phyloP scores from a whole-genome alignment of 1,139 yeast species.

The Diutina scorzettiae region DNA sequence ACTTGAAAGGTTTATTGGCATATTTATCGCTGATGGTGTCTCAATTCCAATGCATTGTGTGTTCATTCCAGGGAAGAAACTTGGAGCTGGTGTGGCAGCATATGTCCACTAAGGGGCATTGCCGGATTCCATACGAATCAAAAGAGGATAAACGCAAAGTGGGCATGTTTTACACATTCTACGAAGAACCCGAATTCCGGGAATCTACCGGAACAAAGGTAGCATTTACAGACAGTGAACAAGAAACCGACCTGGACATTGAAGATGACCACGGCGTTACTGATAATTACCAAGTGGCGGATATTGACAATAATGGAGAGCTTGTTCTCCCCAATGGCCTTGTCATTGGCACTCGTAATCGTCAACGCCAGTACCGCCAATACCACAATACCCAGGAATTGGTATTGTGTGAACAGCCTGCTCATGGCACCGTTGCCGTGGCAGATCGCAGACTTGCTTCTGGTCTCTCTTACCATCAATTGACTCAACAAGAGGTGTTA shows the following conservation, averaged over 20 bases:
- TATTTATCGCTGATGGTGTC: conserved; percentile 29
- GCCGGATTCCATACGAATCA: conserved; percentile 41
- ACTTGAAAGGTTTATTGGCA: conserved; percentile 32
- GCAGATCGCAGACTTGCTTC: background rate
- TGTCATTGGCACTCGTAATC: conserved; percentile 4
- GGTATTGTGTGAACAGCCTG: conserved; percentile 39
- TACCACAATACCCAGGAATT: conserved; percentile 8
- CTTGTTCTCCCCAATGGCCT: conserved; percentile 3
- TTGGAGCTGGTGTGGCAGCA: conserved; percentile 43
- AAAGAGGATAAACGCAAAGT: conserved; percentile 29
- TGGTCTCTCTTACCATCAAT: background rate
- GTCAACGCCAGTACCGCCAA: conserved; percentile 3
- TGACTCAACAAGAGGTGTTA: background rate
- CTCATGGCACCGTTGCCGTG: conserved; percentile 5
- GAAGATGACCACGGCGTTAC: background rate
- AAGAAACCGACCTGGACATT: background rate
- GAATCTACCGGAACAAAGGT: conserved; percentile 13
- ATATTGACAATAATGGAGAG: background rate
- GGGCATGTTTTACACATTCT: conserved; percentile 32
- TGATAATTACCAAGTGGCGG: background rate
- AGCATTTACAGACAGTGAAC: conserved; percentile 9
- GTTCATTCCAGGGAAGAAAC: conserved; percentile 41
- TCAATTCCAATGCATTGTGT: conserved; percentile 38
- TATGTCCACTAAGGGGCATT: conserved; percentile 39
- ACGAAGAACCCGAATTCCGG: conserved; percentile 7